Conservation (phyloP, 73 alveolate species). For the Stentor coeruleus region DNA sequence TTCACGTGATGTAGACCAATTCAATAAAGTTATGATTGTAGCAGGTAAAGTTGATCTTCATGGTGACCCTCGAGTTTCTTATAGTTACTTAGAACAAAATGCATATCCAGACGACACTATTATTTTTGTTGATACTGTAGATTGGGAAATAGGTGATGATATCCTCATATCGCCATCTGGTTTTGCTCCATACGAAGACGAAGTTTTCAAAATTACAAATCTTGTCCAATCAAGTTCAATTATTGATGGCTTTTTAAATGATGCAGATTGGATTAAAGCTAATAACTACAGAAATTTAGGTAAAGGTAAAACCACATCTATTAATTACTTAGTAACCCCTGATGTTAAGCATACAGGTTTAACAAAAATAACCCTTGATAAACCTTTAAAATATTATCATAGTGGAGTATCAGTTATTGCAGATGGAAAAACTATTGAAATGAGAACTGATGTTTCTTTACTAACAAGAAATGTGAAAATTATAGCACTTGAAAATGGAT, state of each 20-base stretch:
- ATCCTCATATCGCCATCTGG: slow-evolving; percentile 26
- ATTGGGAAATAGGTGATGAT: slow-evolving; percentile 36
- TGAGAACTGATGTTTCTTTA: slow-evolving; percentile 84
- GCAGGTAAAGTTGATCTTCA: slow-evolving; percentile 36
- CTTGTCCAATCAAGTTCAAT: background rate
- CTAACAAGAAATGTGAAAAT: slow-evolving; percentile 68
- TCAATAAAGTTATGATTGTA: slow-evolving; percentile 47
- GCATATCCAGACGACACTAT: slow-evolving; percentile 31
- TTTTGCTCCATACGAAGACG: background rate
- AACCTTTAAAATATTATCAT: background rate
- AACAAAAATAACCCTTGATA: background rate
- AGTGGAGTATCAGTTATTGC: background rate
- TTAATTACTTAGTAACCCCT: background rate
- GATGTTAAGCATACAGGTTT: background rate
- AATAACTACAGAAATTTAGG: slow-evolving; percentile 26
- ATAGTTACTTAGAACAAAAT: background rate
- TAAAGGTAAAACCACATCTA: background rate
- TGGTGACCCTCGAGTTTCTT: slow-evolving; percentile 32
- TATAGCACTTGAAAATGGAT: slow-evolving; percentile 49
- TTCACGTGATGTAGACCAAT: slow-evolving; percentile 39
- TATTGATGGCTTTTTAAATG: background rate
- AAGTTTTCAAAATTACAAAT: background rate
- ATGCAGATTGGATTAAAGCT: slow-evolving; percentile 6
- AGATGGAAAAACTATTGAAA: background rate
- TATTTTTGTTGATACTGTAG: slow-evolving; percentile 26